These are phyloP conservation scores for Dendrobium chrysotoxum DNA, from an alignment of 106 monocot species.

Conservation along the genomic window DNA sequence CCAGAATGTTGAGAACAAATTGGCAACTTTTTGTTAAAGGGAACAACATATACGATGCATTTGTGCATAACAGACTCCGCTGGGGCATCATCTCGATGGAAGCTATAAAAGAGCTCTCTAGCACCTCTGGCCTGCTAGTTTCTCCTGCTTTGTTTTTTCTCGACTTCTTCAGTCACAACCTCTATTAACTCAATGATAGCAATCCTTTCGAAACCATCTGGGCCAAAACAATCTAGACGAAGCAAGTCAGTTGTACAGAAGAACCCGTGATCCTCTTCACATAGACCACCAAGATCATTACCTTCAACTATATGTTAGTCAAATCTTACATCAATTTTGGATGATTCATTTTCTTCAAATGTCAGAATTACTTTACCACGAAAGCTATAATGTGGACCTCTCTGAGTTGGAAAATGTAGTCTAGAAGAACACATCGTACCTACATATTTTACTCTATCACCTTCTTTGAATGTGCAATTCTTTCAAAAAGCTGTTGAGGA, in stretches of 20 bases:
- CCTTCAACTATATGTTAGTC: constrained; percentile 60
- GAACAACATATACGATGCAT: too few species aligned
- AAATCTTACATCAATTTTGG: constrained; percentile 51
- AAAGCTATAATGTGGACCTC: constrained; percentile 5
- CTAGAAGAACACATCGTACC: constrained; percentile 42
- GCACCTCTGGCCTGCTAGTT: too few species aligned
- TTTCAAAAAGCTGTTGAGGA: constrained; percentile 44
- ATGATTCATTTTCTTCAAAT: constrained; percentile 29
- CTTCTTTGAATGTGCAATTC: constrained; percentile 54
- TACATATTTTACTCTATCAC: constrained; percentile 78
- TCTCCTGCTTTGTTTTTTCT: too few species aligned
- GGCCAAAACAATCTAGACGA: constrained; percentile 37
- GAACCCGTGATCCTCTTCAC: too few species aligned
- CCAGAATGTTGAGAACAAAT: too few species aligned
- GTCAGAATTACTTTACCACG: constrained; percentile 58
- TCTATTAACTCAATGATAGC: constrained; percentile 13
- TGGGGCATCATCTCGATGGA: too few species aligned
- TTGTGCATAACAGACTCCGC: too few species aligned
- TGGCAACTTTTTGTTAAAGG: too few species aligned
- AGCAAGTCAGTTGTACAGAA: constrained; percentile 44
- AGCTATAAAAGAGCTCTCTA: too few species aligned
- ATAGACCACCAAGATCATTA: constrained; percentile 26
- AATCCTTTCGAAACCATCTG: constrained; percentile 48
- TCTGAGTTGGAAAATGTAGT: constrained; percentile 31
- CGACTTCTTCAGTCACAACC: too few species aligned